Base-by-base conservation (phyloP, 2,329 filamentous ascomycete genomes). In the Fusarium oxysporum region DNA sequence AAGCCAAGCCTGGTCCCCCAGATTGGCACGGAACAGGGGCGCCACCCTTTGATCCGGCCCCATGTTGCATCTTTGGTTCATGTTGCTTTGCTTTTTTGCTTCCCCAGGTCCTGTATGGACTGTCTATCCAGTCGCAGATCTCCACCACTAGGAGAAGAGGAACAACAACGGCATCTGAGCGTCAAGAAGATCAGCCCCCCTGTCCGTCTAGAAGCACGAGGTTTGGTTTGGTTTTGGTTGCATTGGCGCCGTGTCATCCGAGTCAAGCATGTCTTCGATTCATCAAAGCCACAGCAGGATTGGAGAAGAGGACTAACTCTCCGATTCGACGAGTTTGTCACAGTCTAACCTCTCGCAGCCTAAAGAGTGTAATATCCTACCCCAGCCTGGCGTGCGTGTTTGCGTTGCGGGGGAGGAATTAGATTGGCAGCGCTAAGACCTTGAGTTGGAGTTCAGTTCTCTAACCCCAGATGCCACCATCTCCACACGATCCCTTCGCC, bases 11-110 rank as follows among this genome's bases (percentile, higher is more conserved):
- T 65, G 61, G 43, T 45, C 37, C 72, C 60, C 75, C 73, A 76
- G 75, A 73, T 72, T 75, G 72, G 65, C 70, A 73, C 70, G 73
- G 66, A 50, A 68, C 57, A 66, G 61, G 59, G 62, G 69, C 74
- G 76, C 76, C 76, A 78, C 76, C 76, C 76, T 77, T 78, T 78
- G 76, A 76, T 67, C 76, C 76, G 76, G 66, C 53, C 57, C 68
- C 65, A 71, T 71, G 71, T 60, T 65, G 23, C 58, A 59, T 45
- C 57, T 61, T 51, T 48, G 32, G 40, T 58, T 58, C 62, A 65
- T 44, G 32, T 56, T 64, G 45, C 63, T 59, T 51, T 33, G 38
- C 38, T 41, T 41, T 59, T 40, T 28, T 48, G 40, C 5, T 68
- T 60, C 58, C 67, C 67, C 68, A 70, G 72, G 58, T 40, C 25